phyloP scores from a whole-genome alignment of 2,329 filamentous ascomycete species.

The Penicillium sp. region DNA sequence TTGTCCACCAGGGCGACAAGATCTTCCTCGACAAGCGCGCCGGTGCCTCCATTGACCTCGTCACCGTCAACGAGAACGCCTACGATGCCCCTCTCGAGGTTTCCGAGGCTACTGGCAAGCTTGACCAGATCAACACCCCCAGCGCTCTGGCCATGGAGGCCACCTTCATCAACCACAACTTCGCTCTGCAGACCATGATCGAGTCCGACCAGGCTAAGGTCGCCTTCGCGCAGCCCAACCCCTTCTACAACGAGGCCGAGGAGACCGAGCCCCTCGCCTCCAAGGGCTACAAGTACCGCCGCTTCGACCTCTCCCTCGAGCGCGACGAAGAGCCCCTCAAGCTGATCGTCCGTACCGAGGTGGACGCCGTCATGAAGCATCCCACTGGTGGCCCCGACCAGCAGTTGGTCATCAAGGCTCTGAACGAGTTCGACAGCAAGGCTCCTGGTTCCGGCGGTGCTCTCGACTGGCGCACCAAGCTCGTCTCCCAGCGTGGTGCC shows the following conservation, averaged over 20 bases:
- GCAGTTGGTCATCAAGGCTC: slow-evolving; percentile 85
- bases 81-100: slow-evolving; percentile 90
- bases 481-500: slow-evolving; percentile 90
- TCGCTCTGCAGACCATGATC: slow-evolving; percentile 88
- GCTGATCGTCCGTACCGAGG: slow-evolving; percentile 88
- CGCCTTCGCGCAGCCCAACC: slow-evolving; percentile 83
- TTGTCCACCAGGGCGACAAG: slow-evolving; percentile 89
- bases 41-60: slow-evolving; percentile 90
- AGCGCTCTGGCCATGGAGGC: slow-evolving; percentile 89
- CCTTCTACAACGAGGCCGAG: slow-evolving; percentile 93
- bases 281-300: slow-evolving; percentile 98
- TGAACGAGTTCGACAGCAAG: slow-evolving; percentile 99
- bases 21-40: slow-evolving; percentile 99
- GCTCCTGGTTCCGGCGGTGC: slow-evolving; percentile 92
- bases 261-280: slow-evolving; percentile 91
- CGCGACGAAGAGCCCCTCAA: slow-evolving; percentile 88
- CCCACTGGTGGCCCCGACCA: slow-evolving; percentile 88
- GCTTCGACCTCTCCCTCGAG: slow-evolving; percentile 91
- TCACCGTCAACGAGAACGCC: slow-evolving; percentile 98
- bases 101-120: slow-evolving; percentile 67
- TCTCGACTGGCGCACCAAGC: slow-evolving; percentile 94
- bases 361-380: slow-evolving; percentile 96
- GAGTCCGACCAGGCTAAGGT: slow-evolving; percentile 78
- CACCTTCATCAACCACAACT: slow-evolving; percentile 99
- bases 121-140: slow-evolving; percentile 95